Evolutionary conservation across 805 yeast genomes (phyloP).

Genomic region (Schwanniomyces vanrijiae): DNA sequence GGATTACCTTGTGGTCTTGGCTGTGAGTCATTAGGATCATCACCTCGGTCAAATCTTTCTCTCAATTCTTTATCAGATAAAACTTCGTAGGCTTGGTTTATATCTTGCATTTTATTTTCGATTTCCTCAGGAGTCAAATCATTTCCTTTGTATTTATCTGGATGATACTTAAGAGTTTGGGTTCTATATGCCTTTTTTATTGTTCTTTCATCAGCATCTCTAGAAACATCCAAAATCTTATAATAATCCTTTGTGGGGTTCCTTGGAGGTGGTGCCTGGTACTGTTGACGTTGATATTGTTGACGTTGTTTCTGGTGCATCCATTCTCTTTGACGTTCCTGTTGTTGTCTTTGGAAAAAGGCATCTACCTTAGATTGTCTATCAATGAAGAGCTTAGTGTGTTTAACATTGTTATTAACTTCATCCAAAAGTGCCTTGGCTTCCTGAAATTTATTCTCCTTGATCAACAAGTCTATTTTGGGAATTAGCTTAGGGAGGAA

Average conservation of each 20-base stretch:
- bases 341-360: slow-evolving; percentile 24
- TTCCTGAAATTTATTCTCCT: slow-evolving; percentile 30
- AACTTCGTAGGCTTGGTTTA: slow-evolving; percentile 90
- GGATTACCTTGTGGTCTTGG: slow-evolving; percentile 12
- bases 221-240: slow-evolving; percentile 66
- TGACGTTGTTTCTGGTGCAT: slow-evolving; percentile 32
- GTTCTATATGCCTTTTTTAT: slow-evolving; percentile 81
- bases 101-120: slow-evolving; percentile 84
- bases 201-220: slow-evolving; percentile 66
- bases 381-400: slow-evolving; percentile 37
- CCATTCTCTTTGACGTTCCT: slow-evolving; percentile 31
- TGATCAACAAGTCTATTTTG: slow-evolving; percentile 36
- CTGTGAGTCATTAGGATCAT: slow-evolving; percentile 46
- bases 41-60: slow-evolving; percentile 65
- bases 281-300: slow-evolving; percentile 43
- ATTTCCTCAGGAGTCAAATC: slow-evolving; percentile 66
- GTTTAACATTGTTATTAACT: slow-evolving; percentile 34
- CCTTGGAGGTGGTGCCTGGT: slow-evolving; percentile 27
- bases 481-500: slow-evolving; percentile 42
- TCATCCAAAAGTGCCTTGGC: slow-evolving; percentile 38
- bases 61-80: slow-evolving; percentile 65
- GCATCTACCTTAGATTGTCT: slow-evolving; percentile 32
- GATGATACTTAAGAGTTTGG: slow-evolving; percentile 80
- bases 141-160: slow-evolving; percentile 79
- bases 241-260: slow-evolving; percentile 69